Evolutionary conservation across 306 rosid genomes (phyloP), one percentile per base, ranked within the genome.

Genomic region (Calophaca sinica): DNA sequence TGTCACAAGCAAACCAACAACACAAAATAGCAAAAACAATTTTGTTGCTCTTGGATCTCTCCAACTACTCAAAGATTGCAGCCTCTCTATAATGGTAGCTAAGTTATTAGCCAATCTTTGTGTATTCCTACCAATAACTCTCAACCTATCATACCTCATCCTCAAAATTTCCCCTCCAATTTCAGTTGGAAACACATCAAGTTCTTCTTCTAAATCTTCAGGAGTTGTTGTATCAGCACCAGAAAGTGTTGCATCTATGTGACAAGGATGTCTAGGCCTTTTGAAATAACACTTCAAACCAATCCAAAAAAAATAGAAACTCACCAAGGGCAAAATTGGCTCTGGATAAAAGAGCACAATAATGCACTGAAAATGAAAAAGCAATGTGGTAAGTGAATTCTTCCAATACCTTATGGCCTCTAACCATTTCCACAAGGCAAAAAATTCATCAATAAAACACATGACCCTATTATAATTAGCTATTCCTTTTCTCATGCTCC

Each of bases 181-280:
- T 7, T 51, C 60, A 38, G 76, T 85, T 8, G 89, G 92, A 46
- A 79, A 79, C 7, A 29, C 2, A 52, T 81, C 89, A 9, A 85
- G 82, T 54, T 88, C 91, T 69, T 88, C 91, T 9, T 68, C 78
- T 1, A 83, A 57, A 66, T 88, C 89, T 5, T 88, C 87, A 15
- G 45, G 15, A 26, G 15, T 76, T n/a, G 66, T 26, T 5, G 39
- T 46, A 41, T 88, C 29, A 1, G 80, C 84, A 9, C 83, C 79
- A 0, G 73, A 85, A 9, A 88, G 65, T 36, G 68, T 72, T 11
- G 81, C 82, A 61, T 85, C 92, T 58, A 79, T 65, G 55, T 70
- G 74, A 15, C 80, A 68, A 48, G 84, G 84, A 50, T 79, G 62
- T 45, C n/a, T 76, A 8, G 76, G 76, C 80, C 84, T 79, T 1